A percentile compares a stretch with the other conserved stretches of the same genome.
Conservation (phyloP, 192 early-diverging fungal species). For the Nowakowskiella sp. region DNA sequence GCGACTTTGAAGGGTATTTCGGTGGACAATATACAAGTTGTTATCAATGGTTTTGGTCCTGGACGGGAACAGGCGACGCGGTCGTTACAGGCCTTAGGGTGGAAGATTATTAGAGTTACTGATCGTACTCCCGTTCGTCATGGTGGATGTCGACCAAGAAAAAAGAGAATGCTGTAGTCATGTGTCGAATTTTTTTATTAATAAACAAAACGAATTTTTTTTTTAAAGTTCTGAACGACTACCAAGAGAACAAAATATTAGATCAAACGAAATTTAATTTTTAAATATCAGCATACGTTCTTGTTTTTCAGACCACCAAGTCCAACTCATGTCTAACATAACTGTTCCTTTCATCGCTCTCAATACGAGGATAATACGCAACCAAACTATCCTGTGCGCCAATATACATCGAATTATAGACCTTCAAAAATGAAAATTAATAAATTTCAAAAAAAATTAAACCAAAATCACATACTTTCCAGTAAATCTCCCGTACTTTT, state of each 20-base stretch:
- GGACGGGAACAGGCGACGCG: constrained; percentile 88
- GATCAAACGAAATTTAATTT: too few species aligned
- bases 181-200: too few species aligned
- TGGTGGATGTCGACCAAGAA: constrained; percentile 85
- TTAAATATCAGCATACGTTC: too few species aligned
- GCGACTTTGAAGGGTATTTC: constrained; percentile 32
- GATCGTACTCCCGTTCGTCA: constrained; percentile 88
- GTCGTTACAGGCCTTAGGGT: constrained; percentile 68
- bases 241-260: too few species aligned
- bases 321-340: constrained; percentile 81
- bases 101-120: constrained; percentile 66
- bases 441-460: neutral
- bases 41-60: constrained; percentile 83
- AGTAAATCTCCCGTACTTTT: constrained; percentile 93
- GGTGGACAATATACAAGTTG: constrained; percentile 61
- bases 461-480: constrained; percentile 49
- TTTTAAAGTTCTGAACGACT: too few species aligned
- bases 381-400: constrained; percentile 83
- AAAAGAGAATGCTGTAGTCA: constrained; percentile 72
- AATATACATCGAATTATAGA: constrained; percentile 95
- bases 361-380: constrained; percentile 85
- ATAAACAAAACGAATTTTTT: too few species aligned
- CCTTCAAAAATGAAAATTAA: constrained; percentile 24
- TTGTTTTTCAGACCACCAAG: constrained; percentile 25
- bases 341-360: constrained; percentile 65